phyloP scores from a whole-genome alignment of 495 filamentous ascomycete genomes.

The Penicillium psychrofluorescens region DNA sequence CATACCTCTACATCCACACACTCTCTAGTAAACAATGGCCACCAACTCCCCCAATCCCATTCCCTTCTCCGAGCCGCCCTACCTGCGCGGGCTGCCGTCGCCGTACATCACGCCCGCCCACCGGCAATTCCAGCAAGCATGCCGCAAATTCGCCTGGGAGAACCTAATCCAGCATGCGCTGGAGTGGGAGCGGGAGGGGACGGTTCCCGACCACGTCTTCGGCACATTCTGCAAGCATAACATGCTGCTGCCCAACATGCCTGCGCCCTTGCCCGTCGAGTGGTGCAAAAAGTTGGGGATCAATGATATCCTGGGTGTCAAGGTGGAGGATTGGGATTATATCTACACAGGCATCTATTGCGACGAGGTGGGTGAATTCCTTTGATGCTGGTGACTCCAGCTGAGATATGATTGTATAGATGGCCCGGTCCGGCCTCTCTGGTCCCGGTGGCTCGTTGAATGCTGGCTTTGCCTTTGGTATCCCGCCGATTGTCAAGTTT shows the following conservation, averaged over 20 bases:
- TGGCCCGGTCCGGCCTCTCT: constrained; percentile 55
- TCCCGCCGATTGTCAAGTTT: constrained; percentile 65
- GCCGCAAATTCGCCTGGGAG: constrained; percentile 54
- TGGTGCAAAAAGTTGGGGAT: constrained; percentile 61
- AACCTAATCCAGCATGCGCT: constrained; percentile 53
- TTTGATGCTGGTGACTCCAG: background rate
- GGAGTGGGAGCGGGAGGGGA: constrained; percentile 59
- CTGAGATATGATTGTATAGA: constrained; percentile 20
- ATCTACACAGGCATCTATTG: constrained; percentile 60
- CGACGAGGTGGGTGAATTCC: constrained; percentile 45
- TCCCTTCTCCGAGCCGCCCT: constrained; percentile 71
- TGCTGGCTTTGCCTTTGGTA: constrained; percentile 62
- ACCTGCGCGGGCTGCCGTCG: constrained; percentile 59
- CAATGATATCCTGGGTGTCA: constrained; percentile 57
- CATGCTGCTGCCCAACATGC: constrained; percentile 58
- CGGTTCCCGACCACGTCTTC: constrained; percentile 56
- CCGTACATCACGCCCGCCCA: constrained; percentile 60
- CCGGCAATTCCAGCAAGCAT: constrained; percentile 57
- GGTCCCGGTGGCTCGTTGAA: constrained; percentile 55
- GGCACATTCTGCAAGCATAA: constrained; percentile 50
- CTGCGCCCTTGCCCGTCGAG: constrained; percentile 57
- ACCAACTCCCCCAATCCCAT: constrained; percentile 33
- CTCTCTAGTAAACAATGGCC: constrained; percentile 17
- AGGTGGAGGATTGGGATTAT: constrained; percentile 70
- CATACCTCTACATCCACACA: background rate